Evolutionary conservation across 176 grass and related monocot species (phyloP).

Genomic region (maize (Zea mays)): DNA sequence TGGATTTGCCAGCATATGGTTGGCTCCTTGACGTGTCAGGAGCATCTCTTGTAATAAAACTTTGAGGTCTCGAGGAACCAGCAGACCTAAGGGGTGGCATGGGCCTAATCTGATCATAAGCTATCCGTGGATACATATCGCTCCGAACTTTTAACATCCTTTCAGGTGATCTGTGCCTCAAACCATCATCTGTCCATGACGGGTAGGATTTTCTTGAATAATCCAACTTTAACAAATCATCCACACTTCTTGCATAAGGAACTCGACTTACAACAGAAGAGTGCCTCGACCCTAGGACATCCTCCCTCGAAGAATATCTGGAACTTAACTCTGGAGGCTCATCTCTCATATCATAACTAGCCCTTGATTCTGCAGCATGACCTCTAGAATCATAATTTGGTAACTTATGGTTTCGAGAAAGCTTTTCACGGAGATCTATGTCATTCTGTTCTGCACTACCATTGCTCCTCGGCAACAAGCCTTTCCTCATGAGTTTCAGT

Average conservation of each 20-base stretch:
- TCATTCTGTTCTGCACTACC: slow-evolving; percentile 37
- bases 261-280: slow-evolving; percentile 45
- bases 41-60: slow-evolving; percentile 48
- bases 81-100: slow-evolving; percentile 39
- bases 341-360: slow-evolving; percentile 44
- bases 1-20: slow-evolving; percentile 41
- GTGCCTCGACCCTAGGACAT: slow-evolving; percentile 40
- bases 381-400: slow-evolving; percentile 44
- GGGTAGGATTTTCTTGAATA: slow-evolving; percentile 52
- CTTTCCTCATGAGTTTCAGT: slow-evolving; percentile 77
- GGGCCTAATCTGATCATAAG: slow-evolving; percentile 46
- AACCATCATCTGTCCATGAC: slow-evolving; percentile 40
- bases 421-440: slow-evolving; percentile 75
- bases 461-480: slow-evolving; percentile 51
- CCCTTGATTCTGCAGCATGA: slow-evolving; percentile 41
- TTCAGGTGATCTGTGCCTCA: slow-evolving; percentile 52
- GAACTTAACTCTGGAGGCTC: slow-evolving; percentile 36
- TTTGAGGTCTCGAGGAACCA: slow-evolving; percentile 41
- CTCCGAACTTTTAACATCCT: slow-evolving; percentile 34
- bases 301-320: slow-evolving; percentile 38
- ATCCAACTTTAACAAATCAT: slow-evolving; percentile 51
- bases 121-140: slow-evolving; percentile 50
- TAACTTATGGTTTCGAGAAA: slow-evolving; percentile 52
- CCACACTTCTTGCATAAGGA: slow-evolving; percentile 56
- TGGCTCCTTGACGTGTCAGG: slow-evolving; percentile 47